Percentiles rank a stretch among this genome's conserved stretches.
phyloP scores from a whole-genome alignment of 1,139 yeast species.

The Saccharomycopsis phalli region DNA sequence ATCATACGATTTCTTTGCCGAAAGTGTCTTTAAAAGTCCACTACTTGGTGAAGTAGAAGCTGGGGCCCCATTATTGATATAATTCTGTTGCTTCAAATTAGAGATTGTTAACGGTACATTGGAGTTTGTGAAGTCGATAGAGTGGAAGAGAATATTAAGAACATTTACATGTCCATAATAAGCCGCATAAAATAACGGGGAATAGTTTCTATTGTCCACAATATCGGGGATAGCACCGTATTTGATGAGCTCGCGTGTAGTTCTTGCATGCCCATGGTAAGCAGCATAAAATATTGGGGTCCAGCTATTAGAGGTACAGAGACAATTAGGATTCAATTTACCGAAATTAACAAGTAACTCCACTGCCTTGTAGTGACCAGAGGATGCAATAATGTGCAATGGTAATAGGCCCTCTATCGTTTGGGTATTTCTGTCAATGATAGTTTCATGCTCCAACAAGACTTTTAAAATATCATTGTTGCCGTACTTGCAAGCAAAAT shows the following conservation, averaged over 20 bases:
- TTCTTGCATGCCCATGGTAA: conserved; percentile 67
- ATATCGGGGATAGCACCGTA: conserved; percentile 65
- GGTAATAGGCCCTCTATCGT: conserved; percentile 89
- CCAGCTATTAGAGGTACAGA: conserved; percentile 88
- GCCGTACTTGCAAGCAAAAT: conserved; percentile 85
- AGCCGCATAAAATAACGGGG: conserved; percentile 82
- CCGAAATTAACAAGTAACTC: conserved; percentile 62
- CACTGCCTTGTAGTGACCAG: conserved; percentile 66
- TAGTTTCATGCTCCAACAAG: conserved; percentile 34
- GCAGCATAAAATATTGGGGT: conserved; percentile 90
- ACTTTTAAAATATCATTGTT: conserved; percentile 62
- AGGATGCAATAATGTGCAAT: conserved; percentile 78
- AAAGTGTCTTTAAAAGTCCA: conserved; percentile 3
- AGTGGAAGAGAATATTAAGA: conserved; percentile 50
- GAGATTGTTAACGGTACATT: conserved; percentile 4
- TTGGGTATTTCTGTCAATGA: conserved; percentile 31
- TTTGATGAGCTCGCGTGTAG: conserved; percentile 62
- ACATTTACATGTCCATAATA: conserved; percentile 89
- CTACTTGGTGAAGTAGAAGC: not conserved
- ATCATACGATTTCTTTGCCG: not conserved
- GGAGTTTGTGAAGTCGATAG: conserved; percentile 1
- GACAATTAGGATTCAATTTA: conserved; percentile 51
- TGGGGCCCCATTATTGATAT: not conserved
- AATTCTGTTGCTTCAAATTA: conserved; percentile 1
- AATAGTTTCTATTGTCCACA: conserved; percentile 75